Percentiles rank a stretch among this genome's conserved stretches.
phyloP scores from a whole-genome alignment of 2,329 filamentous ascomycete species.

The Calonectria crousiana region DNA sequence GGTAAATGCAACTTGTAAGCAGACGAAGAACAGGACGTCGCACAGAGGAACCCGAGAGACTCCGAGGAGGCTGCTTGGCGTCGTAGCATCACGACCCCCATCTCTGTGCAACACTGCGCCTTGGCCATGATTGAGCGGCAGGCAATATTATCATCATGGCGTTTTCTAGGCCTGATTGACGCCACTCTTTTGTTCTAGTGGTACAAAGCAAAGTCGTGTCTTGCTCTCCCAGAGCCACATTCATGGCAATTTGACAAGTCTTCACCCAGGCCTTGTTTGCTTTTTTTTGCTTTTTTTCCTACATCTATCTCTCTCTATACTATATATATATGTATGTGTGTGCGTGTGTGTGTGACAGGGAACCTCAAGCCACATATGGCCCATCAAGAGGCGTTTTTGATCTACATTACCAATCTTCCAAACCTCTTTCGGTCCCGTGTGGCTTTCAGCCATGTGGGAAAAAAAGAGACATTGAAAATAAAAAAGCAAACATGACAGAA shows the following conservation, averaged over 20 bases:
- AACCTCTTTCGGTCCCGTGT: not conserved
- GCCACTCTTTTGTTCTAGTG: not conserved
- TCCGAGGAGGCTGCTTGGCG: not conserved
- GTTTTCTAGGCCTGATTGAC: not conserved
- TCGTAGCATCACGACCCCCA: not conserved
- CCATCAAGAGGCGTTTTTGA: not conserved
- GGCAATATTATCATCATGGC: not conserved
- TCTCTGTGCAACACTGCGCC: not conserved
- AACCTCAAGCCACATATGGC: not conserved
- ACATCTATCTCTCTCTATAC: too few species aligned
- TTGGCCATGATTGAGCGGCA: not conserved
- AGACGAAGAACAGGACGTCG: not conserved
- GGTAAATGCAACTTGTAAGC: too few species aligned
- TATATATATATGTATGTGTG: too few species aligned
- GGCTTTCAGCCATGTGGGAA: not conserved
- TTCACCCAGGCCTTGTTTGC: not conserved
- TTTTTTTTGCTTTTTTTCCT: not conserved
- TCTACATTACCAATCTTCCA: not conserved
- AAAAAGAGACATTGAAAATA: not conserved
- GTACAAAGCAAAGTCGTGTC: too few species aligned
- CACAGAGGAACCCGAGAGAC: not conserved
- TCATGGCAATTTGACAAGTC: not conserved
- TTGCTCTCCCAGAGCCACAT: too few species aligned
- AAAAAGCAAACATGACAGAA: not conserved
- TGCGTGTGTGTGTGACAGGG: not conserved